These are phyloP conservation scores for Clavulina sp. DNA, from an alignment of 768 basidiomycete species.

Conservation along the genomic window DNA sequence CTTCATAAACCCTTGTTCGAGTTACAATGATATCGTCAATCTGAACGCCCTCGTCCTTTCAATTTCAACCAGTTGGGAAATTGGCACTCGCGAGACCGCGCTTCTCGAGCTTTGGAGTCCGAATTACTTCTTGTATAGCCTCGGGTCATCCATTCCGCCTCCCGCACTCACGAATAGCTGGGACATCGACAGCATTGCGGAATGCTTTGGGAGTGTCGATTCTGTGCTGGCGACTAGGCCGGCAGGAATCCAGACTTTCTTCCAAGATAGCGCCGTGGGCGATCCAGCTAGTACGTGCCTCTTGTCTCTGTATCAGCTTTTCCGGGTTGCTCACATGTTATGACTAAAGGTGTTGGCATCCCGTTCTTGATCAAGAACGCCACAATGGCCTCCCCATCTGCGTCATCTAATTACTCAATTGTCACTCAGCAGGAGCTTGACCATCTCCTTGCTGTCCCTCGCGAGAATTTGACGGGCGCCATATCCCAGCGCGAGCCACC, in stretches of 20 bases:
- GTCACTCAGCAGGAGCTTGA: conserved; percentile 42
- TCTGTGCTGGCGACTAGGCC: neutral
- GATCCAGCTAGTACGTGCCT: conserved; percentile 44
- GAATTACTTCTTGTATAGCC: no score
- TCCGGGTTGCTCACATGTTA: neutral
- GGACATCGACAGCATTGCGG: neutral
- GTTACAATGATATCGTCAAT: no score
- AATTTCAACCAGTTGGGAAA: neutral
- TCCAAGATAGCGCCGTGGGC: conserved; percentile 26
- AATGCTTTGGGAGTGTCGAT: neutral
- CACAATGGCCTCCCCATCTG: conserved; percentile 22
- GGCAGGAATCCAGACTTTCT: no score
- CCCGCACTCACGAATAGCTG: neutral
- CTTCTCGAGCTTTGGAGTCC: neutral
- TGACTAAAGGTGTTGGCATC: conserved; percentile 31
- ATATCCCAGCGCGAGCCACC: conserved; percentile 62
- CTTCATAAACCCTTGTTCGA: no score
- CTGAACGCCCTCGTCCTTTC: neutral
- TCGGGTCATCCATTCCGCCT: neutral
- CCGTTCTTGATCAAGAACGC: conserved; percentile 44
- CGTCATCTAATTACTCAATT: no score
- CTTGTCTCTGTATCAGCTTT: neutral
- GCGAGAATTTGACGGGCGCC: conserved; percentile 55
- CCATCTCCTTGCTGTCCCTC: conserved; percentile 42
- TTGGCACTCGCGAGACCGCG: neutral